Conservation (phyloP, 768 basidiomycete genomes). For the Daedaleopsis sinensis region DNA sequence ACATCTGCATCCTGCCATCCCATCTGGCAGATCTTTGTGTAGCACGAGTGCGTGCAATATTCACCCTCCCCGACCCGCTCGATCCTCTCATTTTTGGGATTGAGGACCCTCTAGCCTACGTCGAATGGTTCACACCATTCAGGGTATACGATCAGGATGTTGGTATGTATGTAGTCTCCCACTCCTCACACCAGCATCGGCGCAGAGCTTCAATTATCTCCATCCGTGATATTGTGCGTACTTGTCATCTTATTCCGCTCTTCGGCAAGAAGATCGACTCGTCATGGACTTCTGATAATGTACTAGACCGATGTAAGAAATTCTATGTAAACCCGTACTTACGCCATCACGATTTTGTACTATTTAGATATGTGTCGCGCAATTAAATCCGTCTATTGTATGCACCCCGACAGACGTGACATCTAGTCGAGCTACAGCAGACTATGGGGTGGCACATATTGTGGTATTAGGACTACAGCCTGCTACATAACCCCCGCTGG, state of each 20-base stretch:
- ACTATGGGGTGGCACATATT: no score
- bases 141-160: slow-evolving; percentile 12
- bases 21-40: slow-evolving; percentile 22
- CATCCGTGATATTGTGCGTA: slow-evolving; percentile 27
- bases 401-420: no score
- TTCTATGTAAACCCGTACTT: slow-evolving; percentile 25
- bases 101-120: slow-evolving; percentile 22
- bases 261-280: slow-evolving; percentile 14
- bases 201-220: slow-evolving; percentile 30
- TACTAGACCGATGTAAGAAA: slow-evolving; percentile 11
- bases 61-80: slow-evolving; percentile 2
- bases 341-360: slow-evolving; percentile 18
- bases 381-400: no score
- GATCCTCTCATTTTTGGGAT: neutral
- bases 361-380: slow-evolving; percentile 10
- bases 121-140: slow-evolving; percentile 34
- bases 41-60: slow-evolving; percentile 27
- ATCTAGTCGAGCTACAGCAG: no score
- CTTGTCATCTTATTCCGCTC: slow-evolving; percentile 36
- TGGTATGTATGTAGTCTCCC: slow-evolving; percentile 26
- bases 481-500: no score
- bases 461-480: no score
- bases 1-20: no score
- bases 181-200: slow-evolving; percentile 22
- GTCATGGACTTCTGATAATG: slow-evolving; percentile 15